Percentiles rank a stretch among this genome's conserved stretches.
Conservation (phyloP, 257 asterid species). For the Solanum tarijense region DNA sequence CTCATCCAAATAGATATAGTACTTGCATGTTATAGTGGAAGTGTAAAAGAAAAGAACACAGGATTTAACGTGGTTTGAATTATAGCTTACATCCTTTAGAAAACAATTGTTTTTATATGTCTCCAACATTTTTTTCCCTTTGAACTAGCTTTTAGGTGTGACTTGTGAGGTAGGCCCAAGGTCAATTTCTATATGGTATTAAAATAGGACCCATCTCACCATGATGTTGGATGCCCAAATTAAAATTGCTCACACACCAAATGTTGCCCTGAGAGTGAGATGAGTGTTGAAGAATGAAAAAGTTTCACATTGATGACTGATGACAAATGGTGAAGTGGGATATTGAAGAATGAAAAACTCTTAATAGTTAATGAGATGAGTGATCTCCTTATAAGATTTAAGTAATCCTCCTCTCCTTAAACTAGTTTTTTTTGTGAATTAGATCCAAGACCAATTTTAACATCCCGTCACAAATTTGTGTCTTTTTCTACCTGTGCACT, state of each 20-base stretch:
- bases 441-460: neutral
- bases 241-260: neutral
- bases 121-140: too few relatives aligned
- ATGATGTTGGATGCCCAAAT: neutral
- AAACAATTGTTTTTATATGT: too few relatives aligned
- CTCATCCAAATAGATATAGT: too few relatives aligned
- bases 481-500: neutral
- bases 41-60: too few relatives aligned
- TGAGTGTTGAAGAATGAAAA: neutral
- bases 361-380: too few relatives aligned
- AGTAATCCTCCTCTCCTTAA: neutral
- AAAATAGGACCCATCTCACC: neutral
- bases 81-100: too few relatives aligned
- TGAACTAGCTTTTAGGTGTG: neutral
- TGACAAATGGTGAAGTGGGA: neutral
- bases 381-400: too few relatives aligned
- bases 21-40: too few relatives aligned
- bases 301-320: too few relatives aligned
- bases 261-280: neutral
- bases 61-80: too few relatives aligned
- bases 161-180: neutral
- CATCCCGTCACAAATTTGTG: neutral
- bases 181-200: neutral
- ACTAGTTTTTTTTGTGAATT: too few relatives aligned
- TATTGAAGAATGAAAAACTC: too few relatives aligned